Conservation (phyloP, 805 yeast species). For the Candida koratica region DNA sequence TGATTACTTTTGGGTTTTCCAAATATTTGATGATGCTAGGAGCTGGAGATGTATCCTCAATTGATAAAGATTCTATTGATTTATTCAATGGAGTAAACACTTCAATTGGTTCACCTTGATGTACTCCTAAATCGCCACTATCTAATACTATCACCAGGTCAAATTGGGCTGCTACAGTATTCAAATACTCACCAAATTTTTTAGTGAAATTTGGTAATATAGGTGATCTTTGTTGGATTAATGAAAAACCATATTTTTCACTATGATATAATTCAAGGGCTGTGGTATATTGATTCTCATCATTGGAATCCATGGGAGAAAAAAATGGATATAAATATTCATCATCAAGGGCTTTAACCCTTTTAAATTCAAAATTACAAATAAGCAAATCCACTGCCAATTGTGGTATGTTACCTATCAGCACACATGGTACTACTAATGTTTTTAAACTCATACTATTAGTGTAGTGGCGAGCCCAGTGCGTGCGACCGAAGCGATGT, state of each 20-base stretch:
- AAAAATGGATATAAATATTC: conserved; percentile 72
- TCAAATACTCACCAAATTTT: conserved; percentile 48
- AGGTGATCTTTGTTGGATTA: conserved; percentile 85
- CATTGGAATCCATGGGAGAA: conserved; percentile 58
- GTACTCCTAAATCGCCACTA: conserved; percentile 65
- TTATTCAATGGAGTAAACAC: conserved; percentile 27
- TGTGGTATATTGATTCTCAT: conserved; percentile 41
- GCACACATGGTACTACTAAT: conserved; percentile 72
- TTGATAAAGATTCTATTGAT: conserved; percentile 22
- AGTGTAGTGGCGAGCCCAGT: background rate
- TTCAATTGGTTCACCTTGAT: conserved; percentile 26
- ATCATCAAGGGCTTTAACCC: conserved; percentile 56
- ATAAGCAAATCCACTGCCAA: conserved; percentile 68
- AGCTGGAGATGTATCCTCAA: conserved; percentile 2
- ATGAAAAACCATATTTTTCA: conserved; percentile 37
- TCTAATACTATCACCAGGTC: conserved; percentile 54
- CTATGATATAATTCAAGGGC: conserved; percentile 63
- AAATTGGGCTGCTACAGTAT: conserved; percentile 47
- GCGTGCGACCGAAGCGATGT: no score
- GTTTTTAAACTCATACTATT: background rate
- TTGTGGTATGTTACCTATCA: conserved; percentile 90
- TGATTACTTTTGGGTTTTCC: conserved; percentile 27
- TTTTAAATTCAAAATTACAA: conserved; percentile 52
- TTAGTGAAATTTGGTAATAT: conserved; percentile 60
- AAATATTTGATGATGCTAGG: conserved; percentile 11